A percentile compares a stretch with the other conserved stretches of the same genome.
Conservation (phyloP, 1,284 basidiomycete genomes). For the Ceratobasidium sp. region DNA sequence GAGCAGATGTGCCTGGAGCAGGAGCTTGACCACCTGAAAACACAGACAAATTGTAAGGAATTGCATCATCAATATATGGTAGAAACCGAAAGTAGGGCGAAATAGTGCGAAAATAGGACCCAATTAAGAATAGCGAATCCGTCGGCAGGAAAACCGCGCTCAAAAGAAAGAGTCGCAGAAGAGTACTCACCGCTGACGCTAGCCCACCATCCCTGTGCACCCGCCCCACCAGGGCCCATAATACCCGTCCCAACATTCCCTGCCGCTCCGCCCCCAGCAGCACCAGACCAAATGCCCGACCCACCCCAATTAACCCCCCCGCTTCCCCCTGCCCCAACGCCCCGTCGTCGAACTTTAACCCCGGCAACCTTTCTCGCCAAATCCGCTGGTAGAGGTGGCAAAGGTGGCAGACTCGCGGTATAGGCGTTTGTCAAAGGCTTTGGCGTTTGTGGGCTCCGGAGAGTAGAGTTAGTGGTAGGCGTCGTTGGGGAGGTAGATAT, state of each 20-base stretch:
- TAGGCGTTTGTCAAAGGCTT: slow-evolving; percentile 36
- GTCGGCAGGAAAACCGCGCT: too few relatives aligned
- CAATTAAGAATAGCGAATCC: not conserved
- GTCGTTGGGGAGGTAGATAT: not conserved
- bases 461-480: slow-evolving; percentile 4
- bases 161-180: not conserved
- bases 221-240: slow-evolving; percentile 40
- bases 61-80: too few relatives aligned
- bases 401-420: not conserved
- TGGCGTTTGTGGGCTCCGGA: not conserved
- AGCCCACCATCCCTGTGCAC: slow-evolving; percentile 43
- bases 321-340: not conserved
- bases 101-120: not conserved
- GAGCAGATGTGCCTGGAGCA: not conserved
- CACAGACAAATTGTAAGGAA: not conserved
- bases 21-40: slow-evolving; percentile 31
- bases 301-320: slow-evolving; percentile 39
- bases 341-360: slow-evolving; percentile 20
- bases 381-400: slow-evolving; percentile 24
- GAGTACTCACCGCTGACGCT: slow-evolving; percentile 26
- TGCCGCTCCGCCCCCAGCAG: not conserved
- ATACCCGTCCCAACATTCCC: slow-evolving; percentile 6
- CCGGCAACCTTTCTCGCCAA: slow-evolving; percentile 29
- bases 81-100: too few relatives aligned
- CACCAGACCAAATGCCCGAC: slow-evolving; percentile 20